These are phyloP conservation scores for Aspergillus proliferans DNA, from an alignment of 2,329 filamentous ascomycete species.

Conservation along the genomic window DNA sequence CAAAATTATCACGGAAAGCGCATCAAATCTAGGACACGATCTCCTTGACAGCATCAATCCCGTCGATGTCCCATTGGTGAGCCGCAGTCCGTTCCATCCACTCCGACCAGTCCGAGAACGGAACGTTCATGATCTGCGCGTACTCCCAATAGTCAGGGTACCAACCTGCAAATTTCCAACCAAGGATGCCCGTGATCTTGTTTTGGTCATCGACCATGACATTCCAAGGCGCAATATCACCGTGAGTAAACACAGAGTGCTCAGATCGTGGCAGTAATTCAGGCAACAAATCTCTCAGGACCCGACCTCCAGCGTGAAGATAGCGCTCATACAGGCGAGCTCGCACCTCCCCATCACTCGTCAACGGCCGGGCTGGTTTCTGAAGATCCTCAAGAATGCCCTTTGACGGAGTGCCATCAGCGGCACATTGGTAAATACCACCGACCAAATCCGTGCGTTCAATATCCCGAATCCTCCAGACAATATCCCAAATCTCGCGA, in stretches of 20 bases:
- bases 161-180: conserved; percentile 39
- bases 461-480: conserved; percentile 15
- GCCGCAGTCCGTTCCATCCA: conserved; percentile 25
- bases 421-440: conserved; percentile 16
- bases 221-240: conserved; percentile 28
- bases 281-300: conserved; percentile 13
- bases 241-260: conserved; percentile 27
- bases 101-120: conserved; percentile 18
- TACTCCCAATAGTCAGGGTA: conserved; percentile 40
- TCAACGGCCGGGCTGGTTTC: conserved; percentile 13
- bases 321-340: conserved; percentile 21
- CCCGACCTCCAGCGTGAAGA: conserved; percentile 14
- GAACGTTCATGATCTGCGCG: conserved; percentile 25
- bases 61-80: conserved; percentile 21
- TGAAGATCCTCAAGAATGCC: conserved; percentile 17
- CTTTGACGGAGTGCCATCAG: conserved; percentile 17
- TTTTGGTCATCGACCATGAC: conserved; percentile 22
- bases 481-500: conserved; percentile 13
- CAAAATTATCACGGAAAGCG: too few relatives aligned
- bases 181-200: conserved; percentile 29
- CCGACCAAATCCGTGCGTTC: conserved; percentile 10
- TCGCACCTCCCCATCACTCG: conserved; percentile 15
- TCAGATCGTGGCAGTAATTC: conserved; percentile 20
- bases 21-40: conserved; percentile 25
- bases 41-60: conserved; percentile 18